Evolutionary conservation across 1,139 yeast genomes (phyloP), one percentile per base, ranked within the genome.

Genomic region (Debaryomyces psychrophilus): DNA sequence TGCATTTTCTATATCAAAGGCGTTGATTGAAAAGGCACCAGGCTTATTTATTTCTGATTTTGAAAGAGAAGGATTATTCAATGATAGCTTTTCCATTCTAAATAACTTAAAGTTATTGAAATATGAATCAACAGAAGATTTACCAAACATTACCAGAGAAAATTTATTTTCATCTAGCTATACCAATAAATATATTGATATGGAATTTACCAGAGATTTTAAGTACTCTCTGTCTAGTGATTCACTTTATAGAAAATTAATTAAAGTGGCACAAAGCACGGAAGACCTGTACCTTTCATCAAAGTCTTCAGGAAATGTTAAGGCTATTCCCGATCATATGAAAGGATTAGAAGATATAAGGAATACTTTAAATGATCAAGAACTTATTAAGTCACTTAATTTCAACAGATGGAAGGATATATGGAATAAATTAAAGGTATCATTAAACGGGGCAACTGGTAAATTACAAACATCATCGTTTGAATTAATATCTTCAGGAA

Each of bases 401-500:
- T 64, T 56, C 36, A 66, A 69, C 1, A 67, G 71, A 3, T 80
- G 88, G 86, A 37, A 52, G 4, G 47, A 50, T 2, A 28, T 77
- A 4, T 84, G 90, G 90, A 51, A 50, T 2, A 59, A 62, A 25
- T 64, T 86, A 26, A 67, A 69, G 18, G 58, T 67, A 1, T 7
- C 43, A n/a, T 60, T 71, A 8, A 53, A 56, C 25, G 55, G 55
- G 0, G 53, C 57, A 8, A 56, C 55, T 4, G 46, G 45, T 2
- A 50, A 52, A 6, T 49, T 52, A 5, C 56, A 55, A 9, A 56
- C 87, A 5, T 87, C 96, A 0, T 85, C 95, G 51, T 89, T 85
- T 67, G 96, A 90, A 60, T 68, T 90, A 36, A 73, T 83, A 9
- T 77, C 87, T 2, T 86, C 92, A 0, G 92, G 92, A 0, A 64